phyloP scores from a whole-genome alignment of 1,284 basidiomycete genomes.

The Ustilago lituana region DNA sequence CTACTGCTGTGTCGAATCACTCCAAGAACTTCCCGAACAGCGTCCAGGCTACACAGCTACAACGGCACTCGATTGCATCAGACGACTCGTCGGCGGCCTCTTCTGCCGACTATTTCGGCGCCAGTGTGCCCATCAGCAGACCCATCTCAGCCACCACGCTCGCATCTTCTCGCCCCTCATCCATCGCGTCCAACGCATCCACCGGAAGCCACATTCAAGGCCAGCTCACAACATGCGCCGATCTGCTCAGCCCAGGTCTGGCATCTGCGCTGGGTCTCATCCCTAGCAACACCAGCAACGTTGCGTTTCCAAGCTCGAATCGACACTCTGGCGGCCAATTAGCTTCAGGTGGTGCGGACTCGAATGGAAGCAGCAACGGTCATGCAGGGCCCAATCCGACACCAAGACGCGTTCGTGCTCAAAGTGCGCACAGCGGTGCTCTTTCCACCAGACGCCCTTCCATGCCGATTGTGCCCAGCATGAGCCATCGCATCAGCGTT shows the following conservation, averaged over 20 bases:
- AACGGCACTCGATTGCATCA: conserved; percentile 38
- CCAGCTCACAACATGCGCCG: conserved; percentile 44
- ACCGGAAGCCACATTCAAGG: conserved; percentile 32
- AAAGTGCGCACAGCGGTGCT: conserved; percentile 26
- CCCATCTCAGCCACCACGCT: conserved; percentile 37
- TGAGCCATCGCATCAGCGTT: conserved; percentile 50
- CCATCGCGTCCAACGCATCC: conserved; percentile 47
- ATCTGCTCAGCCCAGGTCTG: conserved; percentile 50
- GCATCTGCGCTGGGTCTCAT: conserved; percentile 55
- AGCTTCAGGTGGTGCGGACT: neutral
- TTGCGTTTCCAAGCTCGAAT: conserved; percentile 21
- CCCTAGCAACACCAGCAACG: conserved; percentile 8
- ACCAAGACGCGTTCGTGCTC: conserved; percentile 26
- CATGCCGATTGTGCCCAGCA: conserved; percentile 49
- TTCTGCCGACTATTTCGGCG: conserved; percentile 27
- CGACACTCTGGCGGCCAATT: neutral
- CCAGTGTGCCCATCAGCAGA: conserved; percentile 14
- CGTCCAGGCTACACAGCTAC: conserved; percentile 3
- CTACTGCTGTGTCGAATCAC: neutral
- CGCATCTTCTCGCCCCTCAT: conserved; percentile 51
- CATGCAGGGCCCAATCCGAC: conserved; percentile 1
- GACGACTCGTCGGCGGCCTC: conserved; percentile 41
- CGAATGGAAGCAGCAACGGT: conserved; percentile 2
- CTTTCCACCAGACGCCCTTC: conserved; percentile 42
- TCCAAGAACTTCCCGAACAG: conserved; percentile 5